phyloP scores from a whole-genome alignment of 495 filamentous ascomycete species.

The Durotheca rogersii region DNA sequence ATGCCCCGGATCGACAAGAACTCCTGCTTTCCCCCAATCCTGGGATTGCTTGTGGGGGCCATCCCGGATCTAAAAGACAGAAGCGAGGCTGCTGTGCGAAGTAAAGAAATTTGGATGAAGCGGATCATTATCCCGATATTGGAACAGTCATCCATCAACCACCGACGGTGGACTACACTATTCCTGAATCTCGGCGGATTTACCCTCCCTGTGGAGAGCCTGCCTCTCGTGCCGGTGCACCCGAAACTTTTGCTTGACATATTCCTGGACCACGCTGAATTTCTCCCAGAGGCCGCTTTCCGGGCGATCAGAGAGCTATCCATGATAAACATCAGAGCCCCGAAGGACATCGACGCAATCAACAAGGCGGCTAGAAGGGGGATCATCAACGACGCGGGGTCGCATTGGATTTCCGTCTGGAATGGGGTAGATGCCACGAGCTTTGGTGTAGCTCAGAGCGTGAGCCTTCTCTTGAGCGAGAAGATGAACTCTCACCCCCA shows the following conservation, averaged over 20 bases:
- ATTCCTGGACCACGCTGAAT: constrained; percentile 3
- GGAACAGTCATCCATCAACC: constrained; percentile 22
- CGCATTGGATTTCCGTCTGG: constrained; percentile 34
- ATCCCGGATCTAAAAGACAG: no score
- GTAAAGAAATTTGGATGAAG: constrained; percentile 6
- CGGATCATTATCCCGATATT: constrained; percentile 21
- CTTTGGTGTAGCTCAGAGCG: constrained; percentile 1
- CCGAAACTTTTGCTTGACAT: constrained; percentile 8
- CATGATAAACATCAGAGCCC: constrained; percentile 18
- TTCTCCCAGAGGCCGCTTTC: constrained; percentile 17
- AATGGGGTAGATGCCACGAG: background rate
- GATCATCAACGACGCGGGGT: constrained; percentile 17
- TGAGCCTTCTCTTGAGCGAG: background rate
- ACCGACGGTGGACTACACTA: constrained; percentile 33
- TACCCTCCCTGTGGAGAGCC: constrained; percentile 8
- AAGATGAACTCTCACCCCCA: background rate
- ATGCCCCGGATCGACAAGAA: constrained; percentile 3
- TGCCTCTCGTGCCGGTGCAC: constrained; percentile 27
- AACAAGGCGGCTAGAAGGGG: constrained; percentile 21
- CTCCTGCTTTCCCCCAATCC: constrained; percentile 2
- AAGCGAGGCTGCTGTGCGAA: background rate
- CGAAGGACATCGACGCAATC: constrained; percentile 14
- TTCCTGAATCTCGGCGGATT: constrained; percentile 31
- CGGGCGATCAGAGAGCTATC: constrained; percentile 9
- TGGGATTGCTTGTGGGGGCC: constrained; percentile 2